phyloP scores from a whole-genome alignment of 2,329 filamentous ascomycete species.

The Metarhizium album region DNA sequence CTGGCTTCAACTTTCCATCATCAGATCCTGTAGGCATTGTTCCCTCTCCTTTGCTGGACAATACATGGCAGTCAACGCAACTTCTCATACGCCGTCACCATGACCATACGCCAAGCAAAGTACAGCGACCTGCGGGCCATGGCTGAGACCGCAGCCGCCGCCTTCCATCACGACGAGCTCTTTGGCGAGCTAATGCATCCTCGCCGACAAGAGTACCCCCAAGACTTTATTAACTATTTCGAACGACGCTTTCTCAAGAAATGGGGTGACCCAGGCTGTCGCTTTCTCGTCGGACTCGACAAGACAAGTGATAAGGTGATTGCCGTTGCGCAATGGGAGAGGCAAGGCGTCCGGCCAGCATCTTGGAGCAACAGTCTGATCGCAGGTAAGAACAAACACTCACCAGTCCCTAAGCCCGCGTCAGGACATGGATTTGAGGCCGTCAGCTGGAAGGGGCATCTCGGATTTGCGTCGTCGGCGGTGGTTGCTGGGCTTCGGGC shows the following conservation, averaged over 20 bases:
- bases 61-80: too few relatives aligned
- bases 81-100: neutral
- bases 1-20: too few relatives aligned
- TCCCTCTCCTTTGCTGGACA: too few relatives aligned
- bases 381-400: neutral
- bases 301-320: constrained; percentile 13
- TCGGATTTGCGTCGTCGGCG: neutral
- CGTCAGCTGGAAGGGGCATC: too few relatives aligned
- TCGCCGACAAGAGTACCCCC: constrained; percentile 19
- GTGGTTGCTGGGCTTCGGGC: too few relatives aligned
- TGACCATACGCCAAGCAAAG: constrained; percentile 7
- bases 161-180: constrained; percentile 23
- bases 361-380: neutral
- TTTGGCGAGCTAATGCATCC: constrained; percentile 25
- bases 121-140: constrained; percentile 16
- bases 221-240: constrained; percentile 21
- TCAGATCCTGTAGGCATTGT: too few relatives aligned
- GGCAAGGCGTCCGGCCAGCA: neutral
- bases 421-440: too few relatives aligned
- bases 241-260: constrained; percentile 16
- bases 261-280: constrained; percentile 18
- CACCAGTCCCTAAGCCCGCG: neutral
- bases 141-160: constrained; percentile 18
- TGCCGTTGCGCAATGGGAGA: constrained; percentile 11
- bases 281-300: constrained; percentile 17